Conservation (phyloP, 305 asterid genomes). For the Fraxinus velutina region DNA sequence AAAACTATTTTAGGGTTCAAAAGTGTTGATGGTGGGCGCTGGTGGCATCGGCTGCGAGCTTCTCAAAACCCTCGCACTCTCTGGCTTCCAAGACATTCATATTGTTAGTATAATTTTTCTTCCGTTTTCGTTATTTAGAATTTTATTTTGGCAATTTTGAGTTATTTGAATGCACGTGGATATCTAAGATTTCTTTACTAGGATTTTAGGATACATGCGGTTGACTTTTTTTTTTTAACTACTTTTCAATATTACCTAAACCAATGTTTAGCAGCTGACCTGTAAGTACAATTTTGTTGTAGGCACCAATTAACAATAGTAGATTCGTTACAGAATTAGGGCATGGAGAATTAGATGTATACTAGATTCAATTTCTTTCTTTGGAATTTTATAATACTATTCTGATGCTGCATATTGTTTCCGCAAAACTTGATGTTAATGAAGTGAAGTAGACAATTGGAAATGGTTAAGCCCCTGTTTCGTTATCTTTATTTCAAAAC, state of each 20-base stretch:
- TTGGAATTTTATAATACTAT: not conserved
- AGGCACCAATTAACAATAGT: not conserved
- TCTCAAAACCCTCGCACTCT: constrained; percentile 86
- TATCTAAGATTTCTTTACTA: constrained; percentile 29
- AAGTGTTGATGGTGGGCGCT: constrained; percentile 97
- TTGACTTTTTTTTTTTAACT: not conserved
- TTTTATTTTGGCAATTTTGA: not conserved
- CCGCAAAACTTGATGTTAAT: not conserved
- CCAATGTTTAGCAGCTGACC: not conserved
- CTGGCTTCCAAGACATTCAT: constrained; percentile 86
- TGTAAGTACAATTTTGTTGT: not conserved
- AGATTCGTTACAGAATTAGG: not conserved
- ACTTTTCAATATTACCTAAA: not conserved
- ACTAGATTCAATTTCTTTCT: not conserved
- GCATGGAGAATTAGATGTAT: not conserved
- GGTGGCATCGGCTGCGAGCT: constrained; percentile 99
- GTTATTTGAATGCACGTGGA: constrained; percentile 8
- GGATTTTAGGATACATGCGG: constrained; percentile 35
- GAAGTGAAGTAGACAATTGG: not conserved
- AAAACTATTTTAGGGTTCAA: constrained; percentile 55
- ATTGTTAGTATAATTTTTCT: constrained; percentile 51
- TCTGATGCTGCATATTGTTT: not conserved
- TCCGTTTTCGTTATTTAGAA: not conserved
- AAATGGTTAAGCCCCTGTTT: not conserved
- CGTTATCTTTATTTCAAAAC: too few relatives aligned